Base-by-base conservation (phyloP, 345 rosid genomes). In the Psidium guajava region DNA sequence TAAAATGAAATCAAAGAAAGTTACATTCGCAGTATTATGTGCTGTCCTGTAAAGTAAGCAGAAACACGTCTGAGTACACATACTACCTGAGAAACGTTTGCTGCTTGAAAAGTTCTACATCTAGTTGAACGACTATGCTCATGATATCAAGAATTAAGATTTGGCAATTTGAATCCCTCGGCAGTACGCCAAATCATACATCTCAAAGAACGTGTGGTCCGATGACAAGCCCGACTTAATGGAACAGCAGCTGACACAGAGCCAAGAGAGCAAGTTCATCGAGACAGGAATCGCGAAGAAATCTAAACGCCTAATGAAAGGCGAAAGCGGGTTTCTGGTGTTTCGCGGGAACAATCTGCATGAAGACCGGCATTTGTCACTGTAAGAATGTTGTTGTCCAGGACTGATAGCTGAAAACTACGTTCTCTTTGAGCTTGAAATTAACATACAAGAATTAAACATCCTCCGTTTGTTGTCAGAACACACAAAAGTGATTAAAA, bases 1-100 rank as follows among this genome's bases (percentile, higher is more conserved):
- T 92, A 83, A 86, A 87, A 81, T 90, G 91, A 52, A 52, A 75
- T 82, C 0, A 82, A 28, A 27, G 89, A 52, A 83, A 88, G 87
- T 86, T 90, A 90, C 82, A 82, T 82, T 36, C 57, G 83, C 87
- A 83, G 85, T 86, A 82, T 87, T 88, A 83, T 83, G 6, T 82
- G 22, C 20, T 11, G 81, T 69, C 80, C 86, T 24, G 44, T 16
- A 22, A 7, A 84, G 59, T 22, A 21, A 13, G n/a, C 64, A 28
- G 20, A 51, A 51, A 84, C 36, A 12, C 24, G 22, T 64, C 27
- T 52, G 49, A 84, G 77, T 10, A 69, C 47, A 5, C 80, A 69
- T 28, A 15, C 18, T 36, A 69, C 47, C 47, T 9, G 80, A 36
- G 52, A 18, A 36, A 20, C 47, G 3, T 18, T 69, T 36, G 80